A percentile compares a stretch with the other conserved stretches of the same genome.
Evolutionary conservation across 768 basidiomycete species (phyloP).

Genomic region (Suillus subluteus): DNA sequence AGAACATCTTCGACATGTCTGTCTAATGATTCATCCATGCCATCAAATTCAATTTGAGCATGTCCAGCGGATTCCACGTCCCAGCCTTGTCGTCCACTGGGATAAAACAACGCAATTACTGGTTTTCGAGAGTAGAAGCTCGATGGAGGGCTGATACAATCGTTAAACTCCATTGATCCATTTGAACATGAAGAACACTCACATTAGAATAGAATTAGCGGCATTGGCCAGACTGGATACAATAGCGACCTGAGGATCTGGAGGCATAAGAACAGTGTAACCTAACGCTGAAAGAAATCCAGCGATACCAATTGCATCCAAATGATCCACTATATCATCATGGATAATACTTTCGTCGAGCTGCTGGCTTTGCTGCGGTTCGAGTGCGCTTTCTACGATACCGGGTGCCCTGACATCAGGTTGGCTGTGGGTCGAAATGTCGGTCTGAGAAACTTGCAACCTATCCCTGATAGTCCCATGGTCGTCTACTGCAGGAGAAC

Average conservation of each 20-base stretch:
- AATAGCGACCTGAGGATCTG: conserved; percentile 76
- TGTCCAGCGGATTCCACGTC: conserved; percentile 33
- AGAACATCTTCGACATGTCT: conserved; percentile 81
- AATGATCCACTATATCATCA: conserved; percentile 81
- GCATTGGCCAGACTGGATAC: conserved; percentile 79
- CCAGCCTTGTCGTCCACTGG: conserved; percentile 18
- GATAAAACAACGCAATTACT: conserved; percentile 56
- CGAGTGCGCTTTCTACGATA: conserved; percentile 49
- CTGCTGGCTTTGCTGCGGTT: conserved; percentile 32
- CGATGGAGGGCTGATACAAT: conserved; percentile 59
- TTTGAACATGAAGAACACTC: conserved; percentile 14
- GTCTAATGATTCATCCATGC: conserved; percentile 58
- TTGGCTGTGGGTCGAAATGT: conserved; percentile 39
- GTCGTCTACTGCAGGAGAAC: conserved; percentile 3
- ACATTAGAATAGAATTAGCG: conserved; percentile 80
- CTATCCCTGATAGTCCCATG: conserved; percentile 14
- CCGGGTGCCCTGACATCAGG: conserved; percentile 39
- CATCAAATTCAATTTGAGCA: conserved; percentile 38
- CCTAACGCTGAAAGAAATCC: background rate
- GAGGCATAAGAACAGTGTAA: conserved; percentile 16
- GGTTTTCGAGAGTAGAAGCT: conserved; percentile 74
- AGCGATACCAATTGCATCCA: conserved; percentile 73
- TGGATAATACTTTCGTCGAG: conserved; percentile 31
- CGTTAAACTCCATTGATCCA: conserved; percentile 7
- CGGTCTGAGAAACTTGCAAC: conserved; percentile 45